These are phyloP conservation scores for Persicaria maculosa DNA, from an alignment of 148 eudicot genomes.

Conservation along the genomic window DNA sequence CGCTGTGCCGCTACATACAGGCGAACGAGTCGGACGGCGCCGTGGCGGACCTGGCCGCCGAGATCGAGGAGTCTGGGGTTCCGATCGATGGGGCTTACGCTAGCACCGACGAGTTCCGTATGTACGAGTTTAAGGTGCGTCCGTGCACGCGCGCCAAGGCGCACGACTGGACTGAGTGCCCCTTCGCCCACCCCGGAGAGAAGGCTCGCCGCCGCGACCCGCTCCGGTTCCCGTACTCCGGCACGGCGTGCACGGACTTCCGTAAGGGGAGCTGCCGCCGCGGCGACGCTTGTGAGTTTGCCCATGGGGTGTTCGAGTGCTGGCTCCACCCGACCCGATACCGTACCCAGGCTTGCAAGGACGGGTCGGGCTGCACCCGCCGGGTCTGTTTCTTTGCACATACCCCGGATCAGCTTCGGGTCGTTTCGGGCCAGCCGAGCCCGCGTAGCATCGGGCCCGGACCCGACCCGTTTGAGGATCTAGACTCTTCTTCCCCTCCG, in stretches of 20 bases:
- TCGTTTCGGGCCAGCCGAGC: constrained; percentile 26
- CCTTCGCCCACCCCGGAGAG: constrained; percentile 84
- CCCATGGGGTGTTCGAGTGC: constrained; percentile 89
- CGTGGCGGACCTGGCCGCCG: neutral
- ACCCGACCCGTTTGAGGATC: constrained; percentile 17
- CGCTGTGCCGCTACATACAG: constrained; percentile 5
- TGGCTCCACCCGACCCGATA: constrained; percentile 87
- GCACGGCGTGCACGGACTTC: constrained; percentile 68
- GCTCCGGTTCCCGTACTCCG: constrained; percentile 51
- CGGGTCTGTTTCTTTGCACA: constrained; percentile 87
- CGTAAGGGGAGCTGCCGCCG: constrained; percentile 50
- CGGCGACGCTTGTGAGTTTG: constrained; percentile 74
- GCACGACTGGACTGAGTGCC: constrained; percentile 97
- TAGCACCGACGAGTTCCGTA: constrained; percentile 41
- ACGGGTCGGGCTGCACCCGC: constrained; percentile 55
- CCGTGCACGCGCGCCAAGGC: constrained; percentile 61
- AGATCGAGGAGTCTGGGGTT: neutral
- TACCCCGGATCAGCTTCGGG: constrained; percentile 52
- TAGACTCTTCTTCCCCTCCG: constrained; percentile 34
- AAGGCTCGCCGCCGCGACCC: constrained; percentile 86
- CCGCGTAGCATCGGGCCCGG: constrained; percentile 13
- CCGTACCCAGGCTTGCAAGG: constrained; percentile 82
- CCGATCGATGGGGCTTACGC: neutral
- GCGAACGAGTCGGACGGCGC: neutral
- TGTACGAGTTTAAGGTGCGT: constrained; percentile 93